Evolutionary conservation across 345 rosid species (phyloP), one percentile per base, ranked within the genome.

Genomic region (Stellera chamaejasme): DNA sequence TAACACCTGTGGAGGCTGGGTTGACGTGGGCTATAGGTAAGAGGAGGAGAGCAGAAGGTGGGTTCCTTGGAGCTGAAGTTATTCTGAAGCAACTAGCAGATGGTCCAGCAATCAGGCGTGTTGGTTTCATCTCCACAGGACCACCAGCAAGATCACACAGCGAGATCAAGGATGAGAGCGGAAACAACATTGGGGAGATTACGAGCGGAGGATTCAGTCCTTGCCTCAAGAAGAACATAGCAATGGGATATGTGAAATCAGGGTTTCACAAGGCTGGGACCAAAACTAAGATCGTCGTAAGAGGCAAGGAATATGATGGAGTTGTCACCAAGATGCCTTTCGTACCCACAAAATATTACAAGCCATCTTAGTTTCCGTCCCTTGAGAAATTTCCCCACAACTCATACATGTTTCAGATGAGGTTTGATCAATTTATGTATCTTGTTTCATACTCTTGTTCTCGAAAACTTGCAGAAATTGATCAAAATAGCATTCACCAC

Each of bases 201-300:
- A 94, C 99, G 10, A 94, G 99, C 13, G 96, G 96, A 9, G 99
- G 97, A 59, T 94, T 94, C 43, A 87, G 97, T 66, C 96, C 99
- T 2, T 87, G 92, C 87, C 75, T 90, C 44, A 90, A 90, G 95
- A 90, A 87, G 85, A 90, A 90, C 78, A 83, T 94, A 52, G 83
- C 95, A 27, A 94, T 94, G 99, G 95, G 99, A 28, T 94, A 90
- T 7, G 97, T 94, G 56, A 90, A 90, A 61, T 90, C 99, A 0
- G 99, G 97, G 54, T 65, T 53, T 27, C 99, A 94, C 80, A 94
- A 94, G 71, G 69, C 60, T 0, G 96, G 97, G 48, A 83, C 93
- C 61, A 85, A 85, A 59, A 83, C 83, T 43, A 87, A 94, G 74
- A 68, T 94, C 49, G 48, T 82, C 60, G 79, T 94, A 26, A 87